phyloP scores from a whole-genome alignment of 768 basidiomycete genomes.

The Boletus subparvulus region DNA sequence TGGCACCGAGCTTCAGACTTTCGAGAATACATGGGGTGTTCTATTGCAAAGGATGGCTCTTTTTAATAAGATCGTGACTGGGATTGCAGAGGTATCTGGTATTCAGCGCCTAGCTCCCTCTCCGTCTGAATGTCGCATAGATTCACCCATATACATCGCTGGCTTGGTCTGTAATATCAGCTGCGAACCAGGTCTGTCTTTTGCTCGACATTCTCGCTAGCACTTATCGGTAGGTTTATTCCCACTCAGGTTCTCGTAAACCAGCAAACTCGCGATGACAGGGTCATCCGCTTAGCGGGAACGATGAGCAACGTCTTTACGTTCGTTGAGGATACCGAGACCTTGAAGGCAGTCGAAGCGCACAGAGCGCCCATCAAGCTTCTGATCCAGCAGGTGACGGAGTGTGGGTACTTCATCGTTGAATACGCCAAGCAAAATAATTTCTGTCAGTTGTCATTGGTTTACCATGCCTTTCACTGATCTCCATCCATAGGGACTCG shows the following conservation, averaged over 20 bases:
- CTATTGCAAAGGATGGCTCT: constrained; percentile 12
- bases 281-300: constrained; percentile 19
- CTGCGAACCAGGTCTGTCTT: constrained; percentile 16
- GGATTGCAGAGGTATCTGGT: constrained; percentile 14
- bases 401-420: constrained; percentile 25
- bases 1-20: constrained; percentile 5
- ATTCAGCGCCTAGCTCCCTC: not conserved
- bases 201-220: not conserved
- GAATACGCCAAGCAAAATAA: constrained; percentile 18
- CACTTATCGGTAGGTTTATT: not conserved
- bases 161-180: constrained; percentile 25
- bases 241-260: constrained; percentile 16
- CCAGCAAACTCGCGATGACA: constrained; percentile 15
- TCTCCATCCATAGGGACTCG: constrained; percentile 8
- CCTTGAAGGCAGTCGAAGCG: constrained; percentile 8
- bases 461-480: not conserved
- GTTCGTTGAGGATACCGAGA: constrained; percentile 12
- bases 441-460: constrained; percentile 13
- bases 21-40: constrained; percentile 19
- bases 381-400: constrained; percentile 22
- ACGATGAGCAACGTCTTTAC: constrained; percentile 12
- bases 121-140: constrained; percentile 4
- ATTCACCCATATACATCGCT: constrained; percentile 19
- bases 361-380: constrained; percentile 7
- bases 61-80: constrained; percentile 12